Evolutionary conservation across 1,284 basidiomycete genomes (phyloP).

Genomic region (Sanghuangporus sanghuang): DNA sequence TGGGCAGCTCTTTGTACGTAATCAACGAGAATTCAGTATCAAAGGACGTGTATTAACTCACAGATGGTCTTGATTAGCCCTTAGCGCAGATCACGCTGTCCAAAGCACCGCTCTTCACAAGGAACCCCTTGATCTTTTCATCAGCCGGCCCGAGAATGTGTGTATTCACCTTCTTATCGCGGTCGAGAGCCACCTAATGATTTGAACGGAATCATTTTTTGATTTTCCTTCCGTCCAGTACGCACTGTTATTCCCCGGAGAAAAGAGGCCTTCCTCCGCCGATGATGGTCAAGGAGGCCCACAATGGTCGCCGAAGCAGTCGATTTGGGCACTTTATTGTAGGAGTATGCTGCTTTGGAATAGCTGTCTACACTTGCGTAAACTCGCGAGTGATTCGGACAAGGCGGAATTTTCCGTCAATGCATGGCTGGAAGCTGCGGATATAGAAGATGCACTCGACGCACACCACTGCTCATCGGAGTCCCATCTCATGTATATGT

Average conservation of each 20-base stretch:
- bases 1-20: conserved; percentile 55
- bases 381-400: conserved; percentile 41
- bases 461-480: conserved; percentile 65
- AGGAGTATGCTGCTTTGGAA: conserved; percentile 75
- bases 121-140: conserved; percentile 47
- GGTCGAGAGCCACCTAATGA: neutral
- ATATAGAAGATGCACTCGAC: conserved; percentile 60
- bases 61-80: conserved; percentile 17
- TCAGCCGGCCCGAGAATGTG: conserved; percentile 62
- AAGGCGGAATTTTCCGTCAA: conserved; percentile 55
- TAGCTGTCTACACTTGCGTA: conserved; percentile 50
- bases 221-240: conserved; percentile 38
- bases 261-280: conserved; percentile 44
- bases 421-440: conserved; percentile 55
- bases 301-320: conserved; percentile 55
- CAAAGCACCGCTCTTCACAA: conserved; percentile 61
- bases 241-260: conserved; percentile 54
- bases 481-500: conserved; percentile 58
- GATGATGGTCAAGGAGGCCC: conserved; percentile 33
- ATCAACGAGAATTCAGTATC: neutral
- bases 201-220: conserved; percentile 21
- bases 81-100: conserved; percentile 59
- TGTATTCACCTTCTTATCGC: conserved; percentile 26
- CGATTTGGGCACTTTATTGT: conserved; percentile 74
- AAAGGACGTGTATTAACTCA: conserved; percentile 18